Evolutionary conservation across 1,139 yeast species (phyloP).

Genomic region (Blastobotrys aristatus): DNA sequence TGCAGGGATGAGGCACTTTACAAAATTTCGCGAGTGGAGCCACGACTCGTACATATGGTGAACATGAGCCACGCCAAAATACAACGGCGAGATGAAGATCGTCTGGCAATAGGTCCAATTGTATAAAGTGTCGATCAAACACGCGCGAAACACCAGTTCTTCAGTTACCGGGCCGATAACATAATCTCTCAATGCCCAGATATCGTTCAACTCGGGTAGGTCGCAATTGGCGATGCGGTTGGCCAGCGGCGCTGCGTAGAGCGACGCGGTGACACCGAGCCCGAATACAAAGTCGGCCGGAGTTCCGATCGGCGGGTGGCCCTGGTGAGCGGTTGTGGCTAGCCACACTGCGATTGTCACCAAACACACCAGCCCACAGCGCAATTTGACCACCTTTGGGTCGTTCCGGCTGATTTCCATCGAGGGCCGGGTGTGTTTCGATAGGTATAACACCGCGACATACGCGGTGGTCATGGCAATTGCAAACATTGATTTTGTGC

Average conservation of each 20-base stretch:
- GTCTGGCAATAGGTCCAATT: constrained; percentile 23
- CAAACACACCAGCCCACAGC: constrained; percentile 38
- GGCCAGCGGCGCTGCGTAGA: constrained; percentile 55
- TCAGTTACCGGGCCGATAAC: constrained; percentile 84
- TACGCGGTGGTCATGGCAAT: constrained; percentile 26
- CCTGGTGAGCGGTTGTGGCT: no score
- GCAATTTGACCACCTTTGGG: constrained; percentile 36
- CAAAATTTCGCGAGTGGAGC: constrained; percentile 19
- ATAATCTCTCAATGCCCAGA: constrained; percentile 59
- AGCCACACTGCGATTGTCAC: constrained; percentile 27
- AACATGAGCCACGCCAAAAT: constrained; percentile 87
- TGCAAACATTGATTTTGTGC: neutral
- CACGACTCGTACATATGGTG: constrained; percentile 71
- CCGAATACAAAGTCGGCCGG: neutral
- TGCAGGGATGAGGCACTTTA: constrained; percentile 32
- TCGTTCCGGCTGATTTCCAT: constrained; percentile 28
- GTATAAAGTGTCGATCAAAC: constrained; percentile 43
- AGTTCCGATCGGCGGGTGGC: neutral
- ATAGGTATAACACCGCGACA: constrained; percentile 33
- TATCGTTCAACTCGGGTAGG: constrained; percentile 20
- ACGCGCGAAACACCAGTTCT: constrained; percentile 72
- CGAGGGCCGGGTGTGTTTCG: constrained; percentile 30
- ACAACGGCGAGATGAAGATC: constrained; percentile 51
- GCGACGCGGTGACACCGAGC: constrained; percentile 21
- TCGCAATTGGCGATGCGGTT: constrained; percentile 18